Evolutionary conservation across 148 eudicot species (phyloP).

Genomic region (Polygonum maritimum): DNA sequence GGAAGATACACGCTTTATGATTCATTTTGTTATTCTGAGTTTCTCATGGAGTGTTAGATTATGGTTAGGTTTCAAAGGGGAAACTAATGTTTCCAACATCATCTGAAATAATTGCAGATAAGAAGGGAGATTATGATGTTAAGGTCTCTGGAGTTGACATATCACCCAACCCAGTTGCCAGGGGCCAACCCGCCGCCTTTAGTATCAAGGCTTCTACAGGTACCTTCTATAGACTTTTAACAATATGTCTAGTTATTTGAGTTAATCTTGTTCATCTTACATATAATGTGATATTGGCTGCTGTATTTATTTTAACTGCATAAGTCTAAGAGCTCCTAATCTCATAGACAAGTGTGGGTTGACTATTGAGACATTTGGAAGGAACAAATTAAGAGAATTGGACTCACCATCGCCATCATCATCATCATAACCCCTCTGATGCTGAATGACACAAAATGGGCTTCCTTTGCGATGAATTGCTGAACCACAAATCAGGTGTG

Average conservation of each 20-base stretch:
- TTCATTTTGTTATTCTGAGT: neutral
- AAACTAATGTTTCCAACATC: neutral
- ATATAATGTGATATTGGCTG: neutral
- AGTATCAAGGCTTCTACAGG: constrained; percentile 46
- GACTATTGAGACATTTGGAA: neutral
- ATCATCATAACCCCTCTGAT: neutral
- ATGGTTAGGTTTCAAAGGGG: neutral
- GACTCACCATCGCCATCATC: neutral
- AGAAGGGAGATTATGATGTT: constrained; percentile 41
- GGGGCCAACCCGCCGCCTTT: constrained; percentile 47
- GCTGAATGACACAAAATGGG: neutral
- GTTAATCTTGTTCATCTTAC: neutral
- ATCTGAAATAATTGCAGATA: constrained; percentile 33
- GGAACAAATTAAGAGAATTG: neutral
- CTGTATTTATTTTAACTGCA: neutral
- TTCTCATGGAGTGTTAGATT: neutral
- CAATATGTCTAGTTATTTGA: neutral
- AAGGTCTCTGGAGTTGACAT: constrained; percentile 52
- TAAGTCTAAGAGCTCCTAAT: neutral
- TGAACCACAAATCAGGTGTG: neutral
- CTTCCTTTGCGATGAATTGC: neutral
- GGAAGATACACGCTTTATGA: too few species aligned
- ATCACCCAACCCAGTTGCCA: constrained; percentile 47
- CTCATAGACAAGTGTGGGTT: neutral
- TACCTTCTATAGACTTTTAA: neutral